Conservation (phyloP, 1,284 basidiomycete genomes). For the Trichosporon faecale region DNA sequence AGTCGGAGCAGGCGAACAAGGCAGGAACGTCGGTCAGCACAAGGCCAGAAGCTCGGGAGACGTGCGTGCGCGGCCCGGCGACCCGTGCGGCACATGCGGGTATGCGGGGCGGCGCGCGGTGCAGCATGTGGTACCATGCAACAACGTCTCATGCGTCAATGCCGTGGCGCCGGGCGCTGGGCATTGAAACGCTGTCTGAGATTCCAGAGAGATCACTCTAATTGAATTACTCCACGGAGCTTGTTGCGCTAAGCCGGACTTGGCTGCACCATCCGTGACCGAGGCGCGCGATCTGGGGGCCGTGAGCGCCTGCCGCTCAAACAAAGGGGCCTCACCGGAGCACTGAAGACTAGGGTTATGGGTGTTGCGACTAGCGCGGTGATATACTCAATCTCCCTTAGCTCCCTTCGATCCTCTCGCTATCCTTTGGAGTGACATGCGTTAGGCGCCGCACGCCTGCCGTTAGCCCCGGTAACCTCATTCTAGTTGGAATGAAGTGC, state of each 20-base stretch:
- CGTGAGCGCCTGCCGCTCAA: too few species aligned
- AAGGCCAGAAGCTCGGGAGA: too few species aligned
- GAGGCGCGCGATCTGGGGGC: too few species aligned
- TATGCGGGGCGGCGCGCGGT: neutral
- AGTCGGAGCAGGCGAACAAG: neutral
- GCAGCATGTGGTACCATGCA: neutral
- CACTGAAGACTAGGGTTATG: neutral
- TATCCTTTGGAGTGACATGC: neutral
- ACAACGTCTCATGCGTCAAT: neutral
- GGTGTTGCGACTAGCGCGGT: neutral
- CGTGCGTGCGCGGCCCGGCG: too few species aligned
- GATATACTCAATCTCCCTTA: neutral
- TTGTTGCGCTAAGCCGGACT: neutral
- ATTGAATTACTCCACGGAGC: neutral
- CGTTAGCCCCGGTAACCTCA: neutral
- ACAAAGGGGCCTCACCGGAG: neutral
- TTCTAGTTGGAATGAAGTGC: neutral
- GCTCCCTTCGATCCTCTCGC: neutral
- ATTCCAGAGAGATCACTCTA: neutral
- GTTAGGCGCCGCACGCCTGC: neutral
- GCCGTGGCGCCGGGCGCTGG: neutral
- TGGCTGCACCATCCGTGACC: neutral
- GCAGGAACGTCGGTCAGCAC: neutral
- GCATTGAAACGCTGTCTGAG: neutral
- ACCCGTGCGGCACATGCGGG: neutral